Percentiles rank a stretch among this genome's conserved stretches.
Conservation (phyloP, 176 grass and related monocot genomes). For the Sorghum bicolor region Sorghum_bicolor_NCBIv3 NC_012870.2:13026501-13027000, state of each 20-base stretch:
- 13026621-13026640: not conserved
- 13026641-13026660: not conserved
- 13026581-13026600: not conserved
- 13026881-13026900: not conserved
- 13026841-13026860: not conserved
- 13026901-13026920: not conserved
- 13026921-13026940: not conserved
- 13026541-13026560: not conserved
- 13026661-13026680: not conserved
- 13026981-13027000: not conserved
- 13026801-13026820: not conserved
- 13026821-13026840: not conserved
- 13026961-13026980: constrained; percentile 33
- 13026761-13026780: constrained; percentile 6
- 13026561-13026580: constrained; percentile 10
- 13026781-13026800: not conserved
- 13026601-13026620: not conserved
- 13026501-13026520: not conserved
- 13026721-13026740: not conserved
- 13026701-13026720: not conserved
- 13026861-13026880: not conserved
- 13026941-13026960: constrained; percentile 25
- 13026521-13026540: not conserved
- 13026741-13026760: constrained; percentile 8
- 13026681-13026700: not conserved